A percentile compares a stretch with the other conserved stretches of the same genome.
Conservation (phyloP, 2,329 filamentous ascomycete species). For the Trichophaea hybrida region DNA sequence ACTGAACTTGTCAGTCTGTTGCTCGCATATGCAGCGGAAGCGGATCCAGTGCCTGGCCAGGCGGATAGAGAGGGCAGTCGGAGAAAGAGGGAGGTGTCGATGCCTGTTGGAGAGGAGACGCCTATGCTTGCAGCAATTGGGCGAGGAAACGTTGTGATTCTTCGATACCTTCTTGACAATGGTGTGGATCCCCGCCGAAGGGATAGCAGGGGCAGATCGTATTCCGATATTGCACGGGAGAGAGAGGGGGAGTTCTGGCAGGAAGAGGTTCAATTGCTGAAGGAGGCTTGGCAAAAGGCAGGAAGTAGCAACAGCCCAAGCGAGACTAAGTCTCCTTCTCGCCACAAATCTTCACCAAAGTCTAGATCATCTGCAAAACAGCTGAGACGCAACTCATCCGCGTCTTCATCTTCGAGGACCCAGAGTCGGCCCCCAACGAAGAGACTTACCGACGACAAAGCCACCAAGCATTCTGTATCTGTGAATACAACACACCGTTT, state of each 20-base stretch:
- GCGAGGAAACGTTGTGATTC: conserved; percentile 68
- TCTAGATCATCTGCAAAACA: conserved; percentile 8
- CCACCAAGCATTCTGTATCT: conserved; percentile 10
- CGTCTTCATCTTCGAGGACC: neutral
- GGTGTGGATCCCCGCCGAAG: conserved; percentile 68
- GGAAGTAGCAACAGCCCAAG: conserved; percentile 6
- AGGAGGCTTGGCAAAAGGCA: conserved; percentile 52
- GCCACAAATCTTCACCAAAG: conserved; percentile 10
- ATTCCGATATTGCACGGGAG: conserved; percentile 72
- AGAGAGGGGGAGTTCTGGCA: conserved; percentile 79
- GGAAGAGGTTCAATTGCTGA: conserved; percentile 68
- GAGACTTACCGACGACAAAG: neutral
- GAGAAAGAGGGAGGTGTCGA: conserved; percentile 23
- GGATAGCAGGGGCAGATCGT: conserved; percentile 60
- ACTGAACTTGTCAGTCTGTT: conserved; percentile 71
- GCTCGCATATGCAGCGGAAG: conserved; percentile 48
- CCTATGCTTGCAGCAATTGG: conserved; percentile 92
- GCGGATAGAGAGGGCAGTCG: conserved; percentile 20
- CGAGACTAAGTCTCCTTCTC: neutral
- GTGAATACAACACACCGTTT: conserved; percentile 16
- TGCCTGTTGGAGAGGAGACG: conserved; percentile 58
- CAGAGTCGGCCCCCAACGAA: neutral
- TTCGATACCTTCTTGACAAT: conserved; percentile 52
- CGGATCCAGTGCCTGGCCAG: conserved; percentile 38
- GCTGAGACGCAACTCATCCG: neutral